Base-by-base conservation (phyloP, 495 filamentous ascomycete genomes). In the Parathielavia appendiculata region DNA sequence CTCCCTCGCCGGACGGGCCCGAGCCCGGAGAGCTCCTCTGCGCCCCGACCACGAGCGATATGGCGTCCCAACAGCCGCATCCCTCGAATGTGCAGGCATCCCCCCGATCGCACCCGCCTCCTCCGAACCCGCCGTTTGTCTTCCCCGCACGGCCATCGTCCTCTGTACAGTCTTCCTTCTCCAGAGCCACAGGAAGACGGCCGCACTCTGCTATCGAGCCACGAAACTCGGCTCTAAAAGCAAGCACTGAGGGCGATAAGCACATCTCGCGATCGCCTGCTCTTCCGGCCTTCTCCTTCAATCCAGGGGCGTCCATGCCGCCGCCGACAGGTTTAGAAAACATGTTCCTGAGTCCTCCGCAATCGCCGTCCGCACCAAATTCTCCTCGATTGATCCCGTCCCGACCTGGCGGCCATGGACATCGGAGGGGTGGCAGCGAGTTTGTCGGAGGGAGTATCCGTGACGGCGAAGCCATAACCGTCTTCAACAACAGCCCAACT, bases 341-440 rank as follows among this genome's bases (percentile, higher is more conserved):
- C 40, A 63, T 70, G 44, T 69, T 75, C 32, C 66, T 78, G 38
- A 76, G 71, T 45, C 77, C 73, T 7, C 70, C 70, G n/a, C 67
- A 71, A 38, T 71, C 75, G 14, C 70, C 70, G 11, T 54, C 66
- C 12, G 58, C 61, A 17, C 76, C 78, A 10, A 59, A 60, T 16
- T 77, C 79, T n/a, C 75, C 80, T 8, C 66, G 69, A 36, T 58
- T 74, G 5, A 65, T 66, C 36, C 75, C 78, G 16, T 69, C 74
- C 17, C 64, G 77, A 36, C 71, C 80, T 3, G 75, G 69, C 17
- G 83, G 85, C 30, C 70, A 65, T 48, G 71, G 75, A 3, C 90
- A 95, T 66, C 79, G 85, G 53, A 79, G 90, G 59, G 85, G 86
- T 44, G 84, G 79, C 8, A 92, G 88, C 67, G 89, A 92, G 71